Base-by-base conservation (phyloP, 192 early-diverging fungal species). In the Rhizoclosmatium sp. region DNA sequence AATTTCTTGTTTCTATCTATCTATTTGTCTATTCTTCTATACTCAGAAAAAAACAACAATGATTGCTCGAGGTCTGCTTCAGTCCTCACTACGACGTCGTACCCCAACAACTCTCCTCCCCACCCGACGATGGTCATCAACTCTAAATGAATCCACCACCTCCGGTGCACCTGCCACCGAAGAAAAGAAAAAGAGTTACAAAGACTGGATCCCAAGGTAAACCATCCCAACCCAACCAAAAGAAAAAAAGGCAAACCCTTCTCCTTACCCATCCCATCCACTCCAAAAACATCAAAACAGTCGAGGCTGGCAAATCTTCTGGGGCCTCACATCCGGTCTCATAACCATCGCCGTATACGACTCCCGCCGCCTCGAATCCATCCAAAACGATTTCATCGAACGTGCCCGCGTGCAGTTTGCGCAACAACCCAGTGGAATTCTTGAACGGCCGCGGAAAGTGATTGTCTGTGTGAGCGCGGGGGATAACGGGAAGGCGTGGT, bases 261-360 rank as follows among this genome's bases (percentile, higher is more conserved):
- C 23, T 7, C 61, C 40, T 21, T 0, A 5, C 21, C 1, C 9
- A 16, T 64, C 21, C 21, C 21, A 16, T 21, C 40, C 21, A 10
- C 21, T 21, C 40, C 61, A 16, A 10, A 21, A 16, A 16, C 23
- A 41, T 41, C 21, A 41, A 41, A 51, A 56, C 47, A 75, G 73
- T 62, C 73, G 73, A 12, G 73, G 73, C 12, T 75, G 73, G 73
- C 60, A 60, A n/a, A 46, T 75, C 7, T 75, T 75, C 40, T 75
- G 58, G 59, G 31, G 16, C 44, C 23, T 64, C 46, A 46, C 45
- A 14, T 58, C 59, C 5, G 5, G 59, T 12, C 23, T 75, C 19
- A 31, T 44, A 19, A 64, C 44, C 10, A 12, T 75, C 31, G 73
- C 59, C 10, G 42, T 64, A 9, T 75, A 62, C 73, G 73, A 75